Evolutionary conservation across 2,329 filamentous ascomycete genomes (phyloP).

Genomic region (Hymenoscyphus repandus): DNA sequence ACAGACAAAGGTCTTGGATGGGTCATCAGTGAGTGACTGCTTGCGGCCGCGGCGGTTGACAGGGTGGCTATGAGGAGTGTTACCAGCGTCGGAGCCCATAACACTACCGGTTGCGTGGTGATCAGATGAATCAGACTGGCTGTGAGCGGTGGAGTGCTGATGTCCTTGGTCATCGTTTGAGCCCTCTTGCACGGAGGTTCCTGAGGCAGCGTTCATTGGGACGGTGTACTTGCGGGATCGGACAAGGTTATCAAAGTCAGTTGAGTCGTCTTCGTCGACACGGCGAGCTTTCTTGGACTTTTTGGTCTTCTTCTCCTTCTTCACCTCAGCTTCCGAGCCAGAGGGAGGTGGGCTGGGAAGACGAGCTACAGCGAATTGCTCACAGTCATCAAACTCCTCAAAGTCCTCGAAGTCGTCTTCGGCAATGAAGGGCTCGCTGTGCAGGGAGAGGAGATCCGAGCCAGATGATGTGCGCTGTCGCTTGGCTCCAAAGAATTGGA

Average conservation of each 20-base stretch:
- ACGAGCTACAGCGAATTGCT: slow-evolving; percentile 53
- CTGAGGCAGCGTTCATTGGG: slow-evolving; percentile 29
- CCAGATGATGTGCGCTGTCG: slow-evolving; percentile 64
- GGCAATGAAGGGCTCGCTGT: slow-evolving; percentile 73
- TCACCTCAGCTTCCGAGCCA: slow-evolving; percentile 43
- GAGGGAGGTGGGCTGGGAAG: slow-evolving; percentile 59
- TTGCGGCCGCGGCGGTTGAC: slow-evolving; percentile 92
- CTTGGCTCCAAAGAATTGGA: slow-evolving; percentile 58
- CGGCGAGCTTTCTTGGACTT: slow-evolving; percentile 43
- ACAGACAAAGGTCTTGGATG: slow-evolving; percentile 97
- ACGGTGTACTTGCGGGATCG: slow-evolving; percentile 32
- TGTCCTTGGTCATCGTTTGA: slow-evolving; percentile 19
- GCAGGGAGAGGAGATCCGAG: slow-evolving; percentile 61
- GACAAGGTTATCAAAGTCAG: slow-evolving; percentile 32
- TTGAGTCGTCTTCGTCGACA: slow-evolving; percentile 29
- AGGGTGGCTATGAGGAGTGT: slow-evolving; percentile 42
- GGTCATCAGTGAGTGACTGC: slow-evolving; percentile 96
- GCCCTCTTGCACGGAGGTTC: slow-evolving; percentile 26
- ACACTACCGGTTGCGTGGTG: slow-evolving; percentile 37
- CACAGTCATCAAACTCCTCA: slow-evolving; percentile 67
- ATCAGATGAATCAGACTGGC: slow-evolving; percentile 37
- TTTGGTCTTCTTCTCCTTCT: slow-evolving; percentile 52
- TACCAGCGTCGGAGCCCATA: slow-evolving; percentile 33
- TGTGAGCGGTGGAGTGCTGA: slow-evolving; percentile 32
- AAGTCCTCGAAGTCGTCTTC: slow-evolving; percentile 72